Conservation (phyloP, 2,329 filamentous ascomycete genomes). For the Hortaea werneckii region DNA sequence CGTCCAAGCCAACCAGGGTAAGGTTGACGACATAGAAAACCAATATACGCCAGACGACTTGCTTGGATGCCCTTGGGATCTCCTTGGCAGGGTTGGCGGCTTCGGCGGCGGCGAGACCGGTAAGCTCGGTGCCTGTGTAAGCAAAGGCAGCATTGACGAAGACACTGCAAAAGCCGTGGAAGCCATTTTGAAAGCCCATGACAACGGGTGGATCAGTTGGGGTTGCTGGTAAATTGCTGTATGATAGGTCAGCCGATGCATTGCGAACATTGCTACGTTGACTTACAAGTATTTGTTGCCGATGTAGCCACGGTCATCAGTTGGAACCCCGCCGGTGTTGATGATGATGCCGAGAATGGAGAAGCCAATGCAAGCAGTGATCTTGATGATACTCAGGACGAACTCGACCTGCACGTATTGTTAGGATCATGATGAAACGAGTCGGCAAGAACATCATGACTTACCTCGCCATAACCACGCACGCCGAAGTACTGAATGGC, state of each 20-base stretch:
- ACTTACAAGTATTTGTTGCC: conserved; percentile 21
- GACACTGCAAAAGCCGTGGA: conserved; percentile 52
- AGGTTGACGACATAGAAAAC: conserved; percentile 29
- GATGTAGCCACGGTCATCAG: conserved; percentile 47
- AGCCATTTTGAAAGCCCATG: conserved; percentile 45
- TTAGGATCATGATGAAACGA: no score
- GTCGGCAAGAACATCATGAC: no score
- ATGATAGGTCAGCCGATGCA: no score
- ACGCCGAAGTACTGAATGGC: conserved; percentile 26
- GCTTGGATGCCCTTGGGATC: conserved; percentile 29
- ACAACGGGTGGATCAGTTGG: no score
- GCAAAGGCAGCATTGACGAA: conserved; percentile 56
- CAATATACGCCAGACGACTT: conserved; percentile 29
- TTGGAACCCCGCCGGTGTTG: conserved; percentile 47
- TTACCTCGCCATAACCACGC: conserved; percentile 16
- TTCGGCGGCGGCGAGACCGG: no score
- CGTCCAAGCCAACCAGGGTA: conserved; percentile 19
- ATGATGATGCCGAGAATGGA: conserved; percentile 43
- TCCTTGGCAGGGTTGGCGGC: conserved; percentile 28
- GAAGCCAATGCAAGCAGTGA: conserved; percentile 27
- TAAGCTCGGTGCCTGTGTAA: conserved; percentile 54
- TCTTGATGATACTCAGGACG: conserved; percentile 22
- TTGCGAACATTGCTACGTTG: conserved; percentile 24
- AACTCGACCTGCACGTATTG: no score
- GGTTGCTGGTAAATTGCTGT: no score